Percentiles rank a stretch among this genome's conserved stretches.
Conservation (phyloP, 176 grass and related monocot genomes). For the Oryza rufipogon region DNA sequence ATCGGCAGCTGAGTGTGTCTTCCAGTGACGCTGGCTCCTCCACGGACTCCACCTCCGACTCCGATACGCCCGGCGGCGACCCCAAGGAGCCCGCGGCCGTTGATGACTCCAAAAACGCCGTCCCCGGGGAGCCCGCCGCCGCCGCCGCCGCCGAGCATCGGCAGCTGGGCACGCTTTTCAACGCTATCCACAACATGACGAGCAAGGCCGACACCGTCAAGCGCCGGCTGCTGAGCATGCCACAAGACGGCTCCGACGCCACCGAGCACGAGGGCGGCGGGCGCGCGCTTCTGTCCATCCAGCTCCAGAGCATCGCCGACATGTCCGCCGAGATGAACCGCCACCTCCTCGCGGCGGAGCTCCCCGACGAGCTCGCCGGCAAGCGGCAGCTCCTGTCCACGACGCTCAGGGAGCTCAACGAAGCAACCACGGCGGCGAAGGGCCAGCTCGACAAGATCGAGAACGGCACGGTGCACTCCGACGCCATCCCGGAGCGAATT, state of each 20-base stretch:
- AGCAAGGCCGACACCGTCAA: not conserved
- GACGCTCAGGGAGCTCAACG: slow-evolving; percentile 21
- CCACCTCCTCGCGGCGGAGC: slow-evolving; percentile 29
- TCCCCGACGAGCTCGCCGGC: slow-evolving; percentile 39
- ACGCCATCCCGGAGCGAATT: not conserved
- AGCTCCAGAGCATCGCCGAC: slow-evolving; percentile 41
- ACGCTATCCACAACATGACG: not conserved
- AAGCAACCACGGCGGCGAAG: slow-evolving; percentile 37
- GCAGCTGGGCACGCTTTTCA: not conserved
- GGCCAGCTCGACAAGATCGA: slow-evolving; percentile 40
- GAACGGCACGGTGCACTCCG: not conserved
- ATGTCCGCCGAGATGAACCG: slow-evolving; percentile 42
- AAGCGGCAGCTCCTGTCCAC: slow-evolving; percentile 27
- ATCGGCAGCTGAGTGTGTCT: too few relatives aligned
- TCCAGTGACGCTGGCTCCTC: too few relatives aligned
- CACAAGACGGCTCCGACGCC: not conserved
- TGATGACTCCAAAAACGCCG: too few relatives aligned
- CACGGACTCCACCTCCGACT: too few relatives aligned
- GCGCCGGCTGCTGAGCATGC: slow-evolving; percentile 39
- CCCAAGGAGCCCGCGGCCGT: not conserved
- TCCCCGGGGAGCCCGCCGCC: not conserved
- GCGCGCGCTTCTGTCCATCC: slow-evolving; percentile 14
- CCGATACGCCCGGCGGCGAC: not conserved
- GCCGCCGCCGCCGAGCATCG: not conserved
- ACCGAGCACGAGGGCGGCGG: not conserved